Conservation (phyloP, 2,329 filamentous ascomycete genomes). For the Emergomyces orientalis region DNA sequence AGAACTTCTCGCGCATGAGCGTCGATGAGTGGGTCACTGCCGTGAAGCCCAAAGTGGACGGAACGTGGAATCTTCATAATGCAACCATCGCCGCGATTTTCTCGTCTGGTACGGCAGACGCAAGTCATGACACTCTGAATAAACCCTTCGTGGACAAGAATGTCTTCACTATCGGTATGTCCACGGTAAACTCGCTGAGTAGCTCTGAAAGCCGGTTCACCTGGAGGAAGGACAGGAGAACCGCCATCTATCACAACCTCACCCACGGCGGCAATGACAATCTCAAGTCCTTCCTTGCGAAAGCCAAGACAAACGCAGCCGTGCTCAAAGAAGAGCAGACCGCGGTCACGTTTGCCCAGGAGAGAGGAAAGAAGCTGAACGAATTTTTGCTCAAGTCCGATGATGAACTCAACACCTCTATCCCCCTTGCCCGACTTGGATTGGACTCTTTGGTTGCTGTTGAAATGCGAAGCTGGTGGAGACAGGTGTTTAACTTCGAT, state of each 20-base stretch:
- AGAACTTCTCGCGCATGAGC: constrained; percentile 14
- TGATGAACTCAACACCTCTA: background rate
- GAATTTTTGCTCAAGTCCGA: background rate
- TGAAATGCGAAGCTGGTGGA: constrained; percentile 40
- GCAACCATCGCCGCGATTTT: constrained; percentile 26
- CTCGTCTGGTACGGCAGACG: constrained; percentile 22
- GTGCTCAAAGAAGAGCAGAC: background rate
- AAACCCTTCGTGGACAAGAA: background rate
- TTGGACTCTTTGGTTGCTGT: constrained; percentile 33
- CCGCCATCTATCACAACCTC: constrained; percentile 5
- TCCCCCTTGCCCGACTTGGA: constrained; percentile 20
- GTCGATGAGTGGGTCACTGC: constrained; percentile 15
- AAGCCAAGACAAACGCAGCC: background rate
- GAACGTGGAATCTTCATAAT: constrained; percentile 18
- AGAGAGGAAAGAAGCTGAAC: background rate
- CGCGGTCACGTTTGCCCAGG: background rate
- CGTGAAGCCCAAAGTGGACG: constrained; percentile 15
- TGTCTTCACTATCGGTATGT: background rate
- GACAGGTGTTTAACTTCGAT: constrained; percentile 36
- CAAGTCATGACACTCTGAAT: background rate
- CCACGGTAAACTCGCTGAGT: background rate
- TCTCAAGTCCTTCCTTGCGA: background rate
- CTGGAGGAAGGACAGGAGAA: constrained; percentile 1
- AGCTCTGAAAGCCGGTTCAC: background rate
- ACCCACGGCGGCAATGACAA: background rate